phyloP scores from a whole-genome alignment of 257 asterid species.

The Handroanthus guayacan region DNA sequence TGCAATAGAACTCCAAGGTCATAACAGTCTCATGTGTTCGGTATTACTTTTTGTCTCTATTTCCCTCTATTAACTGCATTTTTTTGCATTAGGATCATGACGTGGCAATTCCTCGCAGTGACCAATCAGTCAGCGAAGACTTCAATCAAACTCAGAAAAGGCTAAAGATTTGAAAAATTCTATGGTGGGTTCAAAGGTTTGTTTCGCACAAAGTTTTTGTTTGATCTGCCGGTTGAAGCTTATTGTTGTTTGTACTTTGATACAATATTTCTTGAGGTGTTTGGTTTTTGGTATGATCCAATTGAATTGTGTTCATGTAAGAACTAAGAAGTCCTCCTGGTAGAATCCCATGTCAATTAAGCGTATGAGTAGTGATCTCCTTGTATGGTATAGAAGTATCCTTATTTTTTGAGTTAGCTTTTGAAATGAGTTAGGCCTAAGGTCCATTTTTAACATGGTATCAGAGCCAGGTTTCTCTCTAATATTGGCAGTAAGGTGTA shows the following conservation, averaged over 20 bases:
- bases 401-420: no score
- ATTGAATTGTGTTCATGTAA: not conserved
- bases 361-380: no score
- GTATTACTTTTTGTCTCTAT: not conserved
- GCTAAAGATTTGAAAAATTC: constrained; percentile 44
- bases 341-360: no score
- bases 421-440: no score
- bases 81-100: constrained; percentile 43
- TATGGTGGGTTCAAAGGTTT: not conserved
- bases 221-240: not conserved
- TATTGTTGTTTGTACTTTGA: constrained; percentile 10
- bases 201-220: not conserved
- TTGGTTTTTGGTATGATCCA: not conserved
- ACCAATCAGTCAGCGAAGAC: constrained; percentile 46
- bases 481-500: no score
- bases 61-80: not conserved
- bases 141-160: constrained; percentile 58
- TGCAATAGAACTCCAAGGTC: no score
- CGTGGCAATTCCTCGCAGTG: constrained; percentile 38
- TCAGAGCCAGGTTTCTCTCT: no score
- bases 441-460: no score
- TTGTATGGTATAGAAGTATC: no score
- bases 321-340: not conserved
- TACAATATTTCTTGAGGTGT: not conserved
- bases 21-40: no score